Evolutionary conservation across 2,329 filamentous ascomycete genomes (phyloP).

Genomic region (Paracamarosporium sp.): DNA sequence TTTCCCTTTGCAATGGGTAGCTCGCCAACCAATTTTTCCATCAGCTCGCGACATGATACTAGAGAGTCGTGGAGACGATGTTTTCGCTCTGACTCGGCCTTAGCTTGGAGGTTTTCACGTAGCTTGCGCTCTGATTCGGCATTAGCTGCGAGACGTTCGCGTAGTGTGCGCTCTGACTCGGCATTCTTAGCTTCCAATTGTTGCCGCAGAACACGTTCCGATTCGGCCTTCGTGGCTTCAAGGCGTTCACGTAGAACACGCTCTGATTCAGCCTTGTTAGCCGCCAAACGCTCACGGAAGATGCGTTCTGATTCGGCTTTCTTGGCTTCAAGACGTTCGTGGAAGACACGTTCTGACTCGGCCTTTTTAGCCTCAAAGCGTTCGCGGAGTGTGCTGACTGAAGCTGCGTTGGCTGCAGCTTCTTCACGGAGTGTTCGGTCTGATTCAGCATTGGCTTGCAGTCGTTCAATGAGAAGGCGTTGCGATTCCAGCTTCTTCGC

Average conservation of each 20-base stretch:
- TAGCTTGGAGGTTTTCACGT: not conserved
- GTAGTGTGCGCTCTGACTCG: not conserved
- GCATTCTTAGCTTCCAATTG: not conserved
- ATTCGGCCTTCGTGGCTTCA: not conserved
- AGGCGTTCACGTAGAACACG: not conserved
- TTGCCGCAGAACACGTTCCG: not conserved
- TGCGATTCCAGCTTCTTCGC: not conserved
- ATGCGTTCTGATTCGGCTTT: conserved; percentile 2
- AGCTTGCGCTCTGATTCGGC: not conserved
- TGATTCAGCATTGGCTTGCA: not conserved
- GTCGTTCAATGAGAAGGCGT: not conserved
- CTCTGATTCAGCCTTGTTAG: not conserved
- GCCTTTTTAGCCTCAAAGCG: conserved; percentile 5
- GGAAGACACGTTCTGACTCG: not conserved
- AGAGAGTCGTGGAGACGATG: conserved; percentile 4
- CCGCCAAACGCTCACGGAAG: not conserved
- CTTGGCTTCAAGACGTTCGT: not conserved
- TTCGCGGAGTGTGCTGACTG: not conserved
- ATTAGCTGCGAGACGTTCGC: not conserved
- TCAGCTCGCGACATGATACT: conserved; percentile 6
- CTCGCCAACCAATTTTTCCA: conserved; percentile 9
- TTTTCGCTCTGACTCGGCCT: not conserved
- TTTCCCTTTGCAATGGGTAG: not conserved
- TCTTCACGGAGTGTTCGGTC: not conserved
- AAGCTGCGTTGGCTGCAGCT: not conserved